Evolutionary conservation across 2,329 filamentous ascomycete genomes (phyloP).

Genomic region (Fonsecaea nubica): DNA sequence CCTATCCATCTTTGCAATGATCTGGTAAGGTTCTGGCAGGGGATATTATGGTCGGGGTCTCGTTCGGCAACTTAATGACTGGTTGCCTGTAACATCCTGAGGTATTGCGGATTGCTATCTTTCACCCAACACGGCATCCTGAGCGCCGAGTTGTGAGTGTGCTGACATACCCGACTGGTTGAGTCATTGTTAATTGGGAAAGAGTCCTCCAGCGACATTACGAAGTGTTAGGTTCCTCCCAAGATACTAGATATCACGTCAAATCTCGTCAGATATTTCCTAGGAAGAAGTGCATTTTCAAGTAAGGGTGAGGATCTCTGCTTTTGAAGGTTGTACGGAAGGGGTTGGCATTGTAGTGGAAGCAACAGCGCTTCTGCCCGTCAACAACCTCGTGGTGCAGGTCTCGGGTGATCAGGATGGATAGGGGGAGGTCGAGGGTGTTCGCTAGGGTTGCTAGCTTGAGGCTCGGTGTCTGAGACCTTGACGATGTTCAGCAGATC

Average conservation of each 20-base stretch:
- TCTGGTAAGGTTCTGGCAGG: slow-evolving; percentile 50
- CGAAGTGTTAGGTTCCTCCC: not conserved
- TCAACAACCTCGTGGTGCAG: slow-evolving; percentile 17
- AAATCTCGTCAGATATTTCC: slow-evolving; percentile 14
- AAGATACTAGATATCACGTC: slow-evolving; percentile 5
- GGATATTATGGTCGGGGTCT: slow-evolving; percentile 53
- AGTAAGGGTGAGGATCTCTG: not conserved
- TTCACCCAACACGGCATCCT: slow-evolving; percentile 67
- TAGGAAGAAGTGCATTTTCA: slow-evolving; percentile 6
- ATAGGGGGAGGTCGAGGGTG: slow-evolving; percentile 10
- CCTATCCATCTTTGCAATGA: slow-evolving; percentile 61
- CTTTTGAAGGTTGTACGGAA: slow-evolving; percentile 4
- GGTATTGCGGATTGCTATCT: slow-evolving; percentile 64
- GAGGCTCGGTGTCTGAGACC: not conserved
- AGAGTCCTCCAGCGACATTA: not conserved
- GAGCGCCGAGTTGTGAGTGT: slow-evolving; percentile 63
- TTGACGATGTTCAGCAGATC: slow-evolving; percentile 9
- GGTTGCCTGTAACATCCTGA: slow-evolving; percentile 69
- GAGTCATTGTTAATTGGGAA: not conserved
- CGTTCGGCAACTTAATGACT: slow-evolving; percentile 57
- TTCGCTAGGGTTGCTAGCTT: slow-evolving; percentile 1
- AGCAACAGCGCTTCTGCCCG: slow-evolving; percentile 3
- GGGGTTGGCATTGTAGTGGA: not conserved
- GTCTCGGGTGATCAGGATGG: slow-evolving; percentile 9
- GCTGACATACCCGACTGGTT: slow-evolving; percentile 56